phyloP scores from a whole-genome alignment of 2,329 filamentous ascomycete genomes.

The Calonectria multiphialidica region DNA sequence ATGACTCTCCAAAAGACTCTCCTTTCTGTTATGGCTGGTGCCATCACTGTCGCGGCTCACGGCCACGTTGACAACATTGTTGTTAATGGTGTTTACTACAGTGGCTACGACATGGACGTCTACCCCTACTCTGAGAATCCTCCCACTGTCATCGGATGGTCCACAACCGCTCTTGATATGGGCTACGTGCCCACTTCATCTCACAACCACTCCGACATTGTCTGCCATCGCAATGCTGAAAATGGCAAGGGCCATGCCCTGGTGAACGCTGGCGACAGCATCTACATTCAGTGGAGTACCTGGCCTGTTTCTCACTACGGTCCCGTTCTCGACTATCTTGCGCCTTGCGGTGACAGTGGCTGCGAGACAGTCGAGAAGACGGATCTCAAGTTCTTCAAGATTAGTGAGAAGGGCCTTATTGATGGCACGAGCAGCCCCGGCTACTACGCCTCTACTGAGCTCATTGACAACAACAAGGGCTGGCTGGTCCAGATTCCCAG shows the following conservation, averaged over 20 bases:
- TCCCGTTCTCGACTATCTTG: conserved; percentile 74
- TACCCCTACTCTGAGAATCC: conserved; percentile 31
- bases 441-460: conserved; percentile 51
- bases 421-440: conserved; percentile 56
- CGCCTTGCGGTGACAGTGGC: conserved; percentile 65
- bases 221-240: conserved; percentile 58
- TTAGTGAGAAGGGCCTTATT: conserved; percentile 67
- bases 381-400: conserved; percentile 74
- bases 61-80: conserved; percentile 44
- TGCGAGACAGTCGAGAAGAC: conserved; percentile 67
- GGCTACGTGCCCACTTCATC: conserved; percentile 61
- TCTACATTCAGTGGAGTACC: conserved; percentile 56
- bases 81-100: conserved; percentile 40
- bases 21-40: conserved; percentile 41
- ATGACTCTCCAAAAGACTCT: conserved; percentile 44
- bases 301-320: conserved; percentile 60
- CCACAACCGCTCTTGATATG: conserved; percentile 58
- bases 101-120: conserved; percentile 37
- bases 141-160: conserved; percentile 53
- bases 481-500: conserved; percentile 51
- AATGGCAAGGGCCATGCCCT: conserved; percentile 54
- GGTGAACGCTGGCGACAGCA: conserved; percentile 54
- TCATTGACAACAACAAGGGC: conserved; percentile 56
- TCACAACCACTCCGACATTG: conserved; percentile 57
- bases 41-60: conserved; percentile 44